These are phyloP conservation scores for Jaltomata sinuosa DNA, from an alignment of 257 asterid genomes.

Conservation along the genomic window DNA sequence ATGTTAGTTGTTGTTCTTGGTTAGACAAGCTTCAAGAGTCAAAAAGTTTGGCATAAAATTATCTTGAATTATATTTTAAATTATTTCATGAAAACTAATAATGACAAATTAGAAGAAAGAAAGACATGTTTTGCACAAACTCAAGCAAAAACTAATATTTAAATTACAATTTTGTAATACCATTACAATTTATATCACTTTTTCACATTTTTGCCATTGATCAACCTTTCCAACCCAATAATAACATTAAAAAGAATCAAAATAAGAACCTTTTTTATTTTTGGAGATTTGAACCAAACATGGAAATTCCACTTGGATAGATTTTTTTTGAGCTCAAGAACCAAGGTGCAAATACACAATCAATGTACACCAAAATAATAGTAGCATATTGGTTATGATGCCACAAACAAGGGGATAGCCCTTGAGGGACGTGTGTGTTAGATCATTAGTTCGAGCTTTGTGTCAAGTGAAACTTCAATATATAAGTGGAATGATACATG, in stretches of 20 bases:
- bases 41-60: not conserved
- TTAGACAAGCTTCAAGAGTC: not conserved
- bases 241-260: not conserved
- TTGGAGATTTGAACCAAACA: not conserved
- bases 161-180: not conserved
- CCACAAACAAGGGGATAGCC: not conserved
- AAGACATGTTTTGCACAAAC: not conserved
- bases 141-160: not conserved
- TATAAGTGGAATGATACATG: no score
- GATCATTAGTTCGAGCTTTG: no score
- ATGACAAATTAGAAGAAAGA: not conserved
- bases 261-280: not conserved
- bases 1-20: not conserved
- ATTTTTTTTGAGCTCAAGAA: not conserved
- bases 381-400: not conserved
- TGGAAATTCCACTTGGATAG: not conserved
- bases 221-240: not conserved
- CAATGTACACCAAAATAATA: not conserved
- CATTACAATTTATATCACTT: not conserved
- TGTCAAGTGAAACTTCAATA: no score
- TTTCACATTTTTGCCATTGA: not conserved
- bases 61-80: not conserved
- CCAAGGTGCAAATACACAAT: not conserved
- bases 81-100: not conserved
- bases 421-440: no score